Evolutionary conservation across 345 rosid genomes (phyloP).

Genomic region (Gynandropsis gynandra): DNA sequence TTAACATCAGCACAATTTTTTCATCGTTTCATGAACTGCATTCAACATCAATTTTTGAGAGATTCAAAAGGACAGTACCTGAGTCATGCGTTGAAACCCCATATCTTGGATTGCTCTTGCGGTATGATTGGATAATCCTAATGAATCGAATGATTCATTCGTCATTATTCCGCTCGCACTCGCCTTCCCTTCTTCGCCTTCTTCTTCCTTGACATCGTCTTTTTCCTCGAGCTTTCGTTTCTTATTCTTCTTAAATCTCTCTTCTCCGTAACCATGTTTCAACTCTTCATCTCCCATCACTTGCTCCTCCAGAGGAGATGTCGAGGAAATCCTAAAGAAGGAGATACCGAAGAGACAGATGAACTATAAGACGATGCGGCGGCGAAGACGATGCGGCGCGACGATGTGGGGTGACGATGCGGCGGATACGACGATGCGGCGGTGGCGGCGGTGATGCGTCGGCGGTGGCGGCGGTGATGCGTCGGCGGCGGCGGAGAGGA

Average conservation of each 20-base stretch:
- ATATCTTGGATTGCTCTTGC: slow-evolving; percentile 60
- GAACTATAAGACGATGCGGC: too few relatives aligned
- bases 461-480: too few relatives aligned
- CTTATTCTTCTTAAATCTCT: slow-evolving; percentile 20
- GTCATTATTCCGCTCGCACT: slow-evolving; percentile 70
- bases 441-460: too few relatives aligned
- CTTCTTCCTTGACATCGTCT: slow-evolving; percentile 10
- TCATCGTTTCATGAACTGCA: too few relatives aligned
- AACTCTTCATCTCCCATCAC: not conserved
- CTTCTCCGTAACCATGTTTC: slow-evolving; percentile 28
- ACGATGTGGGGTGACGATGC: too few relatives aligned
- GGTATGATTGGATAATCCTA: slow-evolving; percentile 64
- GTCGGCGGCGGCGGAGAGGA: too few relatives aligned
- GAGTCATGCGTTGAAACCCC: slow-evolving; percentile 72
- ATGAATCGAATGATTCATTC: slow-evolving; percentile 52
- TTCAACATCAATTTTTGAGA: too few relatives aligned
- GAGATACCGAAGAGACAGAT: too few relatives aligned
- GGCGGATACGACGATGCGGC: too few relatives aligned
- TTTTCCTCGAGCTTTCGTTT: slow-evolving; percentile 13
- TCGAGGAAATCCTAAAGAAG: too few relatives aligned
- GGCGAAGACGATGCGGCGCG: too few relatives aligned
- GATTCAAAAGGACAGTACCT: slow-evolving; percentile 32
- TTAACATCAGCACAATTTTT: not conserved
- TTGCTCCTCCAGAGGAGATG: not conserved
- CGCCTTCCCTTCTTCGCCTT: slow-evolving; percentile 14